Conservation (phyloP, 805 yeast genomes). For the Cyberlindnera euphorbiiphila region DNA sequence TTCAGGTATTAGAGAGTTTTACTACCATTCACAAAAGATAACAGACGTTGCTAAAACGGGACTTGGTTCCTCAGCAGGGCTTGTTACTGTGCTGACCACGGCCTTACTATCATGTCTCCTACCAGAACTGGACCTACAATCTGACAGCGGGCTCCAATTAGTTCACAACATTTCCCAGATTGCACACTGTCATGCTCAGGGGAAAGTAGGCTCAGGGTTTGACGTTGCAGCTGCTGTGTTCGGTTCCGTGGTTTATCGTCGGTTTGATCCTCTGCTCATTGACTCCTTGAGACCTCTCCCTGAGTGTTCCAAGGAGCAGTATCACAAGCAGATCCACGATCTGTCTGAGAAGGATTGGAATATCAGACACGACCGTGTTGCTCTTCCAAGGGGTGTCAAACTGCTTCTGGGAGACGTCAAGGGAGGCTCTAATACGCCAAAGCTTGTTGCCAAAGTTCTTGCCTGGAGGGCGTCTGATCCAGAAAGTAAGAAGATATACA, state of each 20-base stretch:
- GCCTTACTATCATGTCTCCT: constrained; percentile 53
- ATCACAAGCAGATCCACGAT: constrained; percentile 29
- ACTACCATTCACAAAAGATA: constrained; percentile 58
- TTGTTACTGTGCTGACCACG: constrained; percentile 75
- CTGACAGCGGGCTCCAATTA: constrained; percentile 25
- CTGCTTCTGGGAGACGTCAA: constrained; percentile 90
- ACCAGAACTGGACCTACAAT: constrained; percentile 31
- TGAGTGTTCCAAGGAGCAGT: constrained; percentile 23
- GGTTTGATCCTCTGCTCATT: constrained; percentile 63
- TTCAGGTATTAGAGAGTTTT: constrained; percentile 43
- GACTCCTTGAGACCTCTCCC: constrained; percentile 32
- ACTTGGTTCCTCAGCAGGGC: constrained; percentile 92
- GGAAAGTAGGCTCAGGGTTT: constrained; percentile 94
- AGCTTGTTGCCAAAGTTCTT: constrained; percentile 71
- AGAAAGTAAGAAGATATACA: constrained; percentile 50
- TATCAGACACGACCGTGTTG: constrained; percentile 48
- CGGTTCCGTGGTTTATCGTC: constrained; percentile 79
- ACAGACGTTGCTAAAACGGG: constrained; percentile 88
- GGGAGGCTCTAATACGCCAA: constrained; percentile 94
- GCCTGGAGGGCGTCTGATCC: constrained; percentile 60
- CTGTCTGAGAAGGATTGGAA: constrained; percentile 55
- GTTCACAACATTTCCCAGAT: constrained; percentile 85
- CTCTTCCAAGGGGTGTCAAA: constrained; percentile 64
- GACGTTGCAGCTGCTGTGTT: constrained; percentile 95
- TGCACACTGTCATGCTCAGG: constrained; percentile 91